Conservation (phyloP, 768 basidiomycete species). For the Termitomyces heimii region DNA sequence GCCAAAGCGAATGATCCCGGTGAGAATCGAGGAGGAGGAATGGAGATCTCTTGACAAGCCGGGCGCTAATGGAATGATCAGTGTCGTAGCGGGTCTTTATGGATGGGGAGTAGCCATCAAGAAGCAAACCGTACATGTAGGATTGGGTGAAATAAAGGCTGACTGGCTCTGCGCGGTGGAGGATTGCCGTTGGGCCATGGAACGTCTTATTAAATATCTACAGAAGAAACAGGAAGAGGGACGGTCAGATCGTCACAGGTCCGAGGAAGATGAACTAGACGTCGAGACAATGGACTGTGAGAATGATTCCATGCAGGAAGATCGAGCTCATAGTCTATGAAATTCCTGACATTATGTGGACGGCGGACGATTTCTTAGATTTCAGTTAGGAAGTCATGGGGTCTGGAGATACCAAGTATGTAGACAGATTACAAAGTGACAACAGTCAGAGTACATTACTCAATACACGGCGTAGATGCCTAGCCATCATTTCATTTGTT, state of each 20-base stretch:
- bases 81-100: neutral
- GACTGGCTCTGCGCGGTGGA: neutral
- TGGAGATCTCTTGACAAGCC: conserved; percentile 1
- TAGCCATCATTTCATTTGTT: neutral
- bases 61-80: neutral
- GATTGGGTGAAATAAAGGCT: neutral
- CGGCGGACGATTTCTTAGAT: too few relatives aligned
- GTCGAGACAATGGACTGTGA: neutral
- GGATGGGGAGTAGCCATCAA: conserved; percentile 1
- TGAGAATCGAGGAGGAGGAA: neutral
- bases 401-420: neutral
- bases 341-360: neutral
- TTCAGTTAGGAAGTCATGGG: neutral
- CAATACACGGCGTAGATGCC: neutral
- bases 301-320: neutral
- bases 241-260: neutral
- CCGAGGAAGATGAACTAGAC: neutral
- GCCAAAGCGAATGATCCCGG: neutral
- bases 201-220: neutral
- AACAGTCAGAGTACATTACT: neutral
- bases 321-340: neutral
- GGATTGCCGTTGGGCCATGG: conserved; percentile 2
- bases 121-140: neutral
- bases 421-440: neutral
- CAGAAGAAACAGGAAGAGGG: neutral